These are phyloP conservation scores for Cubamyces lactineus DNA, from an alignment of 768 basidiomycete genomes.

Conservation along the genomic window DNA sequence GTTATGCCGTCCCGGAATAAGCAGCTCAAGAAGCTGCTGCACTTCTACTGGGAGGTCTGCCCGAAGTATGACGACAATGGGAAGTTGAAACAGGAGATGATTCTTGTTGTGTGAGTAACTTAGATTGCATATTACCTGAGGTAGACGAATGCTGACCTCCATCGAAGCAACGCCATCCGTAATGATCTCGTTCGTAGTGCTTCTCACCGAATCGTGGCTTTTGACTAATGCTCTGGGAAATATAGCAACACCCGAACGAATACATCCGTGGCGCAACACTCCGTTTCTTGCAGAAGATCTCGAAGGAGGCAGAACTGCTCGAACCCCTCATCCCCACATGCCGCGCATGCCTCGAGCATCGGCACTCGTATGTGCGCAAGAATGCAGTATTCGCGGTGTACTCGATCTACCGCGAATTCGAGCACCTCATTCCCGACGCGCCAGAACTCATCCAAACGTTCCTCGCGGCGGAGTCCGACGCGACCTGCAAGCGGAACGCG, in stretches of 20 bases:
- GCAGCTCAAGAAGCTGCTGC: conserved; percentile 93
- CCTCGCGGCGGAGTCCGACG: conserved; percentile 93
- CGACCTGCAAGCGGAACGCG: conserved; percentile 96
- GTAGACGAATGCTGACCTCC: conserved; percentile 1
- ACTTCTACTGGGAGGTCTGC: conserved; percentile 97
- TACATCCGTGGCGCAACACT: conserved; percentile 98
- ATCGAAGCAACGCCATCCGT: conserved; percentile 86
- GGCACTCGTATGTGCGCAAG: conserved; percentile 97
- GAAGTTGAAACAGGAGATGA: conserved; percentile 99
- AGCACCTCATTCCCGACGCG: conserved; percentile 94
- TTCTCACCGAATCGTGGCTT: not conserved
- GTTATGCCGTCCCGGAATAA: conserved; percentile 95
- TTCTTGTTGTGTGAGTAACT: conserved; percentile 86
- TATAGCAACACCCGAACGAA: conserved; percentile 98
- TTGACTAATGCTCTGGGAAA: conserved; percentile 10
- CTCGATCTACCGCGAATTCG: conserved; percentile 92
- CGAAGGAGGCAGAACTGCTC: conserved; percentile 88
- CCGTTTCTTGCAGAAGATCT: conserved; percentile 94
- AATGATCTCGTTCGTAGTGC: conserved; percentile 82
- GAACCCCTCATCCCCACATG: conserved; percentile 96
- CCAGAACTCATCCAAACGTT: conserved; percentile 96
- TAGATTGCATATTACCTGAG: conserved; percentile 9
- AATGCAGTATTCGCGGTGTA: conserved; percentile 97
- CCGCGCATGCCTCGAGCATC: conserved; percentile 92
- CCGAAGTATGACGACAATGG: conserved; percentile 97